phyloP scores from a whole-genome alignment of 164 flowering plant species.

The Paratinospora sagittata region DNA sequence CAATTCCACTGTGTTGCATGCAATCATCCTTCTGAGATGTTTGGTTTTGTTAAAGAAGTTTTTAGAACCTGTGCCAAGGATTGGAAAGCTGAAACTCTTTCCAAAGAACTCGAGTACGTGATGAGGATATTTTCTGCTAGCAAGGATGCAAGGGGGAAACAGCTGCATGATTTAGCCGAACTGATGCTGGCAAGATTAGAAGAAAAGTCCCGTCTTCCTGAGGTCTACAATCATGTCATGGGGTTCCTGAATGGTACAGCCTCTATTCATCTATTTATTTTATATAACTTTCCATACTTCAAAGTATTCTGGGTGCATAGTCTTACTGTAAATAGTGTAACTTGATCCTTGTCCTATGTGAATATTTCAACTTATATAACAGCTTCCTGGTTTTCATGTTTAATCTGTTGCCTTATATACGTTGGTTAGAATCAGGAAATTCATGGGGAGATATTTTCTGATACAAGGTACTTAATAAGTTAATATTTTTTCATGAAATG shows the following conservation, averaged over 20 bases:
- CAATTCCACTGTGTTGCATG: conserved; percentile 94
- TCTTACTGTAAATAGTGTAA: not conserved
- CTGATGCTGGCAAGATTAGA: conserved; percentile 51
- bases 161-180: conserved; percentile 48
- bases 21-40: conserved; percentile 95
- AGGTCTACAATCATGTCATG: conserved; percentile 50
- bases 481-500: no score
- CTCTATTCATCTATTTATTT: not conserved
- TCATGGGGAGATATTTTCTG: no score
- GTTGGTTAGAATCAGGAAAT: not conserved
- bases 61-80: conserved; percentile 74
- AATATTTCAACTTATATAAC: no score
- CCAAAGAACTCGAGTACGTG: conserved; percentile 81
- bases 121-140: conserved; percentile 71
- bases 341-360: not conserved
- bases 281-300: not conserved
- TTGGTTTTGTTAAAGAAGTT: conserved; percentile 92
- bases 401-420: not conserved
- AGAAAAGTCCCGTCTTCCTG: conserved; percentile 42
- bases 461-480: no score
- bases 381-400: no score
- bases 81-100: conserved; percentile 71
- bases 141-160: conserved; percentile 63
- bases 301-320: not conserved
- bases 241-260: conserved; percentile 56